Percentiles rank a stretch among this genome's conserved stretches.
These are phyloP conservation scores for Cadophora sp. DNA, from an alignment of 2,329 filamentous ascomycete genomes.

Conservation along the genomic window DNA sequence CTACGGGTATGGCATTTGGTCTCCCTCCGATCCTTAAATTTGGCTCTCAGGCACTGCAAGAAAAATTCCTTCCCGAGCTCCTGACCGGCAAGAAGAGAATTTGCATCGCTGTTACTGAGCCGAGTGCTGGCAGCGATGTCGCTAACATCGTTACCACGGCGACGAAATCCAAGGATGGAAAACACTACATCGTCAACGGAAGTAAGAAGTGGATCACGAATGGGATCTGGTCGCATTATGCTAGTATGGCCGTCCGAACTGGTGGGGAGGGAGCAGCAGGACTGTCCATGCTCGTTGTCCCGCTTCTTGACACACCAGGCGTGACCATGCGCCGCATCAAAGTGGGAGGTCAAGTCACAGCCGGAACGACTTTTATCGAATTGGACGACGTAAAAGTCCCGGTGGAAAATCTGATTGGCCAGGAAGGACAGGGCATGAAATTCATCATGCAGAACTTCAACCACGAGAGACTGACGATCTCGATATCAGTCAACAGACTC, in stretches of 20 bases:
- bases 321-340: slow-evolving; percentile 73
- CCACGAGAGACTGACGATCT: slow-evolving; percentile 74
- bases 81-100: slow-evolving; percentile 69
- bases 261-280: slow-evolving; percentile 67
- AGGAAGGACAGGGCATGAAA: slow-evolving; percentile 74
- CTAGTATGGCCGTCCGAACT: slow-evolving; percentile 76
- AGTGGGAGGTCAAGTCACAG: slow-evolving; percentile 67
- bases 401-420: slow-evolving; percentile 71
- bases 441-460: slow-evolving; percentile 84
- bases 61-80: slow-evolving; percentile 71
- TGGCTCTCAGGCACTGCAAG: slow-evolving; percentile 65
- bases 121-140: slow-evolving; percentile 75
- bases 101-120: slow-evolving; percentile 83
- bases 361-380: slow-evolving; percentile 78
- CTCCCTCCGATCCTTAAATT: slow-evolving; percentile 76
- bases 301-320: slow-evolving; percentile 69
- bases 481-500: slow-evolving; percentile 67
- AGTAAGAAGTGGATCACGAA: slow-evolving; percentile 82
- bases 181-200: slow-evolving; percentile 75
- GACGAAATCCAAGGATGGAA: slow-evolving; percentile 64
- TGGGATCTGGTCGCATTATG: slow-evolving; percentile 72
- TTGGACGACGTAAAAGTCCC: slow-evolving; percentile 78
- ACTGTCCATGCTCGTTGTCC: slow-evolving; percentile 72
- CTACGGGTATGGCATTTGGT: slow-evolving; percentile 75
- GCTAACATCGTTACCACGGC: slow-evolving; percentile 75